Conservation (phyloP, 345 rosid genomes). For the Brassica rapa region DNA sequence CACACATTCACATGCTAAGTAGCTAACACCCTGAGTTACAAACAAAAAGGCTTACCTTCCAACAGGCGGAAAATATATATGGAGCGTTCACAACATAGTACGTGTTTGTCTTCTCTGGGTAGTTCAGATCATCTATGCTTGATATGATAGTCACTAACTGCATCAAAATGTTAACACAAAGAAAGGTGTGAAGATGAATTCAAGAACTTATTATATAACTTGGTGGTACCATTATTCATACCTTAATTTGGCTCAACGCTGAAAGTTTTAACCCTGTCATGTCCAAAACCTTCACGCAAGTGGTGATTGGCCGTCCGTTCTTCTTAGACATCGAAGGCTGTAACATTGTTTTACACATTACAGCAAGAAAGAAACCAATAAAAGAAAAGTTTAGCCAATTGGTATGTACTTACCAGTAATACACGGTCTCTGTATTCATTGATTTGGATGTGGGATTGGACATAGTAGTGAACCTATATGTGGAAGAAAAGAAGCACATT, state of each 20-base stretch:
- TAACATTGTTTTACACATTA: slow-evolving; percentile 29
- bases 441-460: slow-evolving; percentile 94
- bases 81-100: slow-evolving; percentile 92
- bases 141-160: slow-evolving; percentile 87
- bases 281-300: slow-evolving; percentile 84
- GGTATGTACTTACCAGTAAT: slow-evolving; percentile 63
- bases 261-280: slow-evolving; percentile 93
- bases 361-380: neutral
- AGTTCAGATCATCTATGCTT: slow-evolving; percentile 87
- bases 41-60: slow-evolving; percentile 59
- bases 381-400: neutral
- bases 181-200: neutral
- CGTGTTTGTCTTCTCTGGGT: slow-evolving; percentile 89
- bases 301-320: slow-evolving; percentile 76
- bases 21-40: slow-evolving; percentile 10
- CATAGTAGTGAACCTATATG: slow-evolving; percentile 77
- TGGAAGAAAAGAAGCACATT: slow-evolving; percentile 13
- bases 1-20: neutral
- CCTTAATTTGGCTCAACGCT: slow-evolving; percentile 87
- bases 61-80: slow-evolving; percentile 89
- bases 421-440: slow-evolving; percentile 90
- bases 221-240: slow-evolving; percentile 16
- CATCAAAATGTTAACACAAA: slow-evolving; percentile 24
- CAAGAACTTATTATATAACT: neutral
- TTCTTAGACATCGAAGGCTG: slow-evolving; percentile 84